These are phyloP conservation scores for Wickerhamomyces bovis DNA, from an alignment of 805 yeast genomes.

Conservation along the genomic window DNA sequence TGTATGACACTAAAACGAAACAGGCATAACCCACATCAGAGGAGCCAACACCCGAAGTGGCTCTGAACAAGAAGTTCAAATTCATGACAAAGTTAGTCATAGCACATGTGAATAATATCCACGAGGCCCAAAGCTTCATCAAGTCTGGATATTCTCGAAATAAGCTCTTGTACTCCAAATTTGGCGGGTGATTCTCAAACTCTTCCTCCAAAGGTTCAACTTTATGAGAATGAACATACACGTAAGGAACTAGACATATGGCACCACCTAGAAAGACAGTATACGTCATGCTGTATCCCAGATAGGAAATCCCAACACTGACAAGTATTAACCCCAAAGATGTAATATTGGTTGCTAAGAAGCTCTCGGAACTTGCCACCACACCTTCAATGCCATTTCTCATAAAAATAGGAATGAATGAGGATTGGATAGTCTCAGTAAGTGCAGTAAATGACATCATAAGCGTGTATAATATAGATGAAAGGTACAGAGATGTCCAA, in stretches of 20 bases:
- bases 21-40: background rate
- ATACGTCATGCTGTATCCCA: background rate
- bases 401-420: slow-evolving; percentile 1
- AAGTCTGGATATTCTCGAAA: background rate
- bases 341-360: background rate
- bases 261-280: background rate
- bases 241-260: background rate
- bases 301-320: background rate
- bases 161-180: background rate
- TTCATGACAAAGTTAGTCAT: slow-evolving; percentile 2
- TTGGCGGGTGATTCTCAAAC: background rate
- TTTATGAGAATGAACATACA: background rate
- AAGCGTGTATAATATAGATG: background rate
- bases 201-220: background rate
- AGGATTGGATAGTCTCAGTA: slow-evolving; percentile 1
- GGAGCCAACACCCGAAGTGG: background rate
- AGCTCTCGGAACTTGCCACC: background rate
- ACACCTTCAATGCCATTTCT: background rate
- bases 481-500: background rate
- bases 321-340: background rate
- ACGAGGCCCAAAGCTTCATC: background rate
- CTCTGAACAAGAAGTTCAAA: background rate
- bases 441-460: slow-evolving; percentile 1
- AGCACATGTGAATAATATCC: slow-evolving; percentile 1
- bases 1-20: background rate